Conservation (phyloP, 106 monocot species). For the Cymbidium sinense region DNA sequence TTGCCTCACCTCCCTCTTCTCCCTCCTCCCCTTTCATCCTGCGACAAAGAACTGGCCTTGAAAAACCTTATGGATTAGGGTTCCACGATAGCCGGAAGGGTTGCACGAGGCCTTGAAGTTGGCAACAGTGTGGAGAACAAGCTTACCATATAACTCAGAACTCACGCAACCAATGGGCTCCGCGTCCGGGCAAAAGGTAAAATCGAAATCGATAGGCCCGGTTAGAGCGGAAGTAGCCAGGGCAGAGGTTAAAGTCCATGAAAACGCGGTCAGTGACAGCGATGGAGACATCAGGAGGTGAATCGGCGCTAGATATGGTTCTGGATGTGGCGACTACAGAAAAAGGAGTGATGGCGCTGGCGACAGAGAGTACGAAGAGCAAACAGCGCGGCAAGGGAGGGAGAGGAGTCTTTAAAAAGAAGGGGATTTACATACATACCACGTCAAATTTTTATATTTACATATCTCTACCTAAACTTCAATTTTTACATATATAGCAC, state of each 20-base stretch:
- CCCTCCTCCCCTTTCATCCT: slow-evolving; percentile 67
- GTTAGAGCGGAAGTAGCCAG: slow-evolving; percentile 74
- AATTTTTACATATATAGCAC: too few species aligned
- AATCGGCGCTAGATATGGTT: slow-evolving; percentile 40
- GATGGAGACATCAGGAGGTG: slow-evolving; percentile 1
- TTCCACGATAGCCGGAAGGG: slow-evolving; percentile 59
- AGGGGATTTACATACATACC: too few species aligned
- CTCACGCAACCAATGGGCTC: slow-evolving; percentile 74
- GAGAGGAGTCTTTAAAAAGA: too few species aligned
- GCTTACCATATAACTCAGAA: slow-evolving; percentile 79
- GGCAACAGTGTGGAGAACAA: slow-evolving; percentile 63
- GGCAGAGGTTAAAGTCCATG: slow-evolving; percentile 86
- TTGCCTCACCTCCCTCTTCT: slow-evolving; percentile 59
- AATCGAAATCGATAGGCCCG: slow-evolving; percentile 47
- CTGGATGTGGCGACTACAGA: slow-evolving; percentile 12
- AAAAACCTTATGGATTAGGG: slow-evolving; percentile 74
- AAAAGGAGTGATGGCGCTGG: too few species aligned
- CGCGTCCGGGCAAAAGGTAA: slow-evolving; percentile 55
- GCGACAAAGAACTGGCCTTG: slow-evolving; percentile 78
- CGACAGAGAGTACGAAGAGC: too few species aligned
- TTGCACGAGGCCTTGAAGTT: slow-evolving; percentile 73
- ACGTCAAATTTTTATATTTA: too few species aligned
- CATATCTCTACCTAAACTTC: too few species aligned
- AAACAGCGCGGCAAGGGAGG: too few species aligned
- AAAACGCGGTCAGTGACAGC: slow-evolving; percentile 76